Evolutionary conservation across 2,329 filamentous ascomycete genomes (phyloP).

Genomic region (Plectosphaerella plurivora): DNA sequence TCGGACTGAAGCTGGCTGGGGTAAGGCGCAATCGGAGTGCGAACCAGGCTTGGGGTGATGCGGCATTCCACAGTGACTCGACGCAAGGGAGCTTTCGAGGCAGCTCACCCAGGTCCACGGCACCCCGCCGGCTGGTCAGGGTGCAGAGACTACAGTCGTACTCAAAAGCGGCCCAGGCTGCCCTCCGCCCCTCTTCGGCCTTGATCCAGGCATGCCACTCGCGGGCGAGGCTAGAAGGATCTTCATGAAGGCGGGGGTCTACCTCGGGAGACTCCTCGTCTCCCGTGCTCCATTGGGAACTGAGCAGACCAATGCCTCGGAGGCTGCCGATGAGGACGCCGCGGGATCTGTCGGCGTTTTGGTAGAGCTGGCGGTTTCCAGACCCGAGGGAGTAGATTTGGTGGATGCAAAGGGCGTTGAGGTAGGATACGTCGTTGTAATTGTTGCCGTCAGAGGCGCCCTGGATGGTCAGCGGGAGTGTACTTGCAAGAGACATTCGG

Average conservation of each 20-base stretch:
- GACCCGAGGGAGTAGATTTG: conserved; percentile 26
- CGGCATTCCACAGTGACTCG: conserved; percentile 22
- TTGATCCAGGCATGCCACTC: conserved; percentile 19
- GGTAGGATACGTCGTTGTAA: conserved; percentile 18
- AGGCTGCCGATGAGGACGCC: conserved; percentile 21
- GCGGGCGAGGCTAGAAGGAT: not conserved
- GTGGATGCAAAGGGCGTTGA: conserved; percentile 22
- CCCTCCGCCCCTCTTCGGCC: conserved; percentile 17
- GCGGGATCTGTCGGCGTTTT: conserved; percentile 21
- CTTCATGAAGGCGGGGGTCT: not conserved
- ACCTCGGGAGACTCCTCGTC: conserved; percentile 1
- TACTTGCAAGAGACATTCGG: not conserved
- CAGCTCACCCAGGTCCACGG: conserved; percentile 22
- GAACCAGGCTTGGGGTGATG: conserved; percentile 19
- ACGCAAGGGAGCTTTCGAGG: conserved; percentile 19
- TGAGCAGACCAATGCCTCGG: conserved; percentile 20
- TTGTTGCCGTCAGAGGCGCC: conserved; percentile 17
- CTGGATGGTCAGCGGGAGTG: conserved; percentile 2
- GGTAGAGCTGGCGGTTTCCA: conserved; percentile 22
- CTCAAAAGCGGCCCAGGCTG: conserved; percentile 25
- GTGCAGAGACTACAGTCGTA: conserved; percentile 26
- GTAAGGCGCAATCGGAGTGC: conserved; percentile 14
- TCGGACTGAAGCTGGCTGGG: conserved; percentile 10
- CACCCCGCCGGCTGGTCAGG: conserved; percentile 20
- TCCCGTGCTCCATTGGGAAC: conserved; percentile 8